phyloP scores from a whole-genome alignment of 179 eudicot genomes.

The Nepenthes alata region DNA sequence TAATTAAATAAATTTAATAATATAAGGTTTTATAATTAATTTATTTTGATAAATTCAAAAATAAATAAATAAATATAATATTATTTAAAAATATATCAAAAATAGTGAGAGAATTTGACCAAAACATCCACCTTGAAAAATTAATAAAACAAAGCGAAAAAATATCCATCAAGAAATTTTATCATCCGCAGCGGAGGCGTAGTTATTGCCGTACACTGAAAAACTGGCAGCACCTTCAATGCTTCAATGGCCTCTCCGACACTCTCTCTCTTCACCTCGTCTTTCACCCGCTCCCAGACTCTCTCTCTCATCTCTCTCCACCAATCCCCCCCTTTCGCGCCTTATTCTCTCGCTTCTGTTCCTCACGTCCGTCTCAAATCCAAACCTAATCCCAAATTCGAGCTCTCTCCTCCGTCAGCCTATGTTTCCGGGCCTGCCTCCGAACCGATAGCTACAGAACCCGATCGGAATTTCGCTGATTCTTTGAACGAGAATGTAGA shows the following conservation, averaged over 20 bases:
- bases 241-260: constrained; percentile 17
- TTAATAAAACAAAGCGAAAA: no score
- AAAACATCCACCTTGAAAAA: no score
- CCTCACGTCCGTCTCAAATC: constrained; percentile 8
- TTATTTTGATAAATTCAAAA: no score
- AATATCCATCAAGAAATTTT: no score
- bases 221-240: no score
- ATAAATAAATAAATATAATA: no score
- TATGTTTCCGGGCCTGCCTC: constrained; percentile 65
- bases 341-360: constrained; percentile 13
- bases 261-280: constrained; percentile 6
- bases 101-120: no score
- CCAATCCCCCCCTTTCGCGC: constrained; percentile 1
- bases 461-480: constrained; percentile 26
- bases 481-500: constrained; percentile 9
- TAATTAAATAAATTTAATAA: no score
- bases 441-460: constrained; percentile 32
- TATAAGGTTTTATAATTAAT: no score
- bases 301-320: constrained; percentile 3
- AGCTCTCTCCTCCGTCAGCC: constrained; percentile 21
- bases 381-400: not conserved
- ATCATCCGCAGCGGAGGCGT: no score
- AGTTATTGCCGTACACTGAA: no score
- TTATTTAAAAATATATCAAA: no score
- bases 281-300: constrained; percentile 1